Evolutionary conservation across 2,329 filamentous ascomycete genomes (phyloP), one percentile per base, ranked within the genome.

Genomic region (Aspergillus spinulosporus): DNA sequence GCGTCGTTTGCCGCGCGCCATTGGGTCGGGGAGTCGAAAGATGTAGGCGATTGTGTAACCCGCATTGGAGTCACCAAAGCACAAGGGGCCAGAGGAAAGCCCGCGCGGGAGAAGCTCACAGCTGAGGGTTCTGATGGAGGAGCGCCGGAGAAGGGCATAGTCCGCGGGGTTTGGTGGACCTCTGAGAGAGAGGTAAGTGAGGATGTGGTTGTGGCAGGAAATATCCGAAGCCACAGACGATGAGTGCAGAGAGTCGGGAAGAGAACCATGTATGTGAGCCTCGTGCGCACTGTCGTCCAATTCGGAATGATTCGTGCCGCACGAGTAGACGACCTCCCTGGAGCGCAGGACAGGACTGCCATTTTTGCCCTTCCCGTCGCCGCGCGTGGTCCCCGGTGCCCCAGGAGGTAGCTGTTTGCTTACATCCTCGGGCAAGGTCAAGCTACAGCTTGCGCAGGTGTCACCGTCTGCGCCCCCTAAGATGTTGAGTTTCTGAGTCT

Each of bases 41-140:
- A 83, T 77, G 65, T 83, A 84, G 42, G 82, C 82, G 52, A 84
- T 82, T 14, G 82, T 84, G 70, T 84, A 83, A 51, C 82, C 82
- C 5, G 80, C 76, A 15, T 75, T 75, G 0, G 79, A 74, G 59
- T 84, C 82, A 29, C 82, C 82, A 61, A 84, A 85, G 63, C 79
- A 82, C 46, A 85, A 70, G n/a, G 81, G 80, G 0, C 82, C 82
- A 5, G 82, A 82, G 0, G 81, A 79, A 40, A 82, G 78, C 48
- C 82, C 81, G 36, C 78, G 77, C 2, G 82, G 82, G 2, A 85
- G 73, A 7, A 79, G 75, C 64, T 85, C 82, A 57, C 80, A 82
- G 57, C 81, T 84, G 39, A 85, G 69, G 0, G 82, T 83, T 58
- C 82, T 80, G 62, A 85, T 82, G 52, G 80, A 83, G 29, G 82